Base-by-base conservation (phyloP, 2,329 filamentous ascomycete species). In the Harringtonia aguacate region DNA sequence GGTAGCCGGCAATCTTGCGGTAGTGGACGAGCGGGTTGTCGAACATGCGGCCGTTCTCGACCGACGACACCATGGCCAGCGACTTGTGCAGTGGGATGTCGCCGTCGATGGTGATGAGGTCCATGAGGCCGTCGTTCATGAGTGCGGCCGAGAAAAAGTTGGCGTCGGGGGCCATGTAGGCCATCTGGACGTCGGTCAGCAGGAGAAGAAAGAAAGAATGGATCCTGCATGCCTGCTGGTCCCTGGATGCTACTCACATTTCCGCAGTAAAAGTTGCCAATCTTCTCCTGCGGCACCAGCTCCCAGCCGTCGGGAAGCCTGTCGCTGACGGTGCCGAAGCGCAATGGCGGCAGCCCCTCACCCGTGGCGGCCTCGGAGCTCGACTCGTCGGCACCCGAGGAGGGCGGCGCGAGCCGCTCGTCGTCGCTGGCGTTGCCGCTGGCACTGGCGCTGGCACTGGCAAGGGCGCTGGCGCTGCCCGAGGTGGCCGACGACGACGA, bases 201-300 rank as follows among this genome's bases (percentile, higher is more conserved):
- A 17, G 30, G 12, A 42, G 36, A 29, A 24, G 14, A 15, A 20
- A 14, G 31, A 27, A 7, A 28, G 31, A 17, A 17, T n/a, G n/a
- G n/a, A n/a, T n/a, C n/a, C n/a, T 31, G 24, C 8, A 15, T 12
- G 5, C 2, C 3, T 31, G 21, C 22, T 20, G 7, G 9, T 13
- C 2, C 8, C n/a, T 14, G 15, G 15, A 20, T 7, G 17, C 8
- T 29, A 67, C 77, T 66, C 58, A 81, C 79, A 60, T 95, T 98
- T 49, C 92, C 92, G 28, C 82, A 85, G 63, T 94, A 97, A 60
- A 98, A 94, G 56, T 86, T 95, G 38, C 88, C 88, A 44, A 98
- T 68, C 27, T 82, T 86, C 49, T 92, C 79, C 50, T 84, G 75
- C 1, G 84, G 77, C 4, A 84, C 65, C 18, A 83, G 65, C 48